These are phyloP conservation scores for Rubroshorea leprosula DNA, from an alignment of 345 rosid species.

Conservation along the genomic window DNA sequence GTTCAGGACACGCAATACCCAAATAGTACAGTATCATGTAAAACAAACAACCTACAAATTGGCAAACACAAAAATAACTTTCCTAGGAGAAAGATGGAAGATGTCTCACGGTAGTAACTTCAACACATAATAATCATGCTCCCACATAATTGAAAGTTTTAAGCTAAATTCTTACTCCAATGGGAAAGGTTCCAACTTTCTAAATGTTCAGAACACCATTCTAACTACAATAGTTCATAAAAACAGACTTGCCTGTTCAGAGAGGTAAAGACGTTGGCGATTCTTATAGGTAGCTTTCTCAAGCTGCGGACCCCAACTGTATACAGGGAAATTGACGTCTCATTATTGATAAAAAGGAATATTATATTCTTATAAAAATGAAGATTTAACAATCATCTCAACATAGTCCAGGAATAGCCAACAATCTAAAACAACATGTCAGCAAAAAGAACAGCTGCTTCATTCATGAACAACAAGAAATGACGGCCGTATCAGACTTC, in stretches of 20 bases:
- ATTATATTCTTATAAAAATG: background rate
- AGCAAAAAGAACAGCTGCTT: background rate
- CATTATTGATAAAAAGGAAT: background rate
- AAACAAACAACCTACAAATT: background rate
- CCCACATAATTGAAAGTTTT: background rate
- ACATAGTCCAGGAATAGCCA: background rate
- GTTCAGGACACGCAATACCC: background rate
- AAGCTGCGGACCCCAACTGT: conserved; percentile 91
- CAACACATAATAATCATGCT: background rate
- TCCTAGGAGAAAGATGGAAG: no score
- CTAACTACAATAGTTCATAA: background rate
- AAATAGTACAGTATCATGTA: background rate
- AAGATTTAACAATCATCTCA: background rate
- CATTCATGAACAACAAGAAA: background rate
- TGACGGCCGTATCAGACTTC: background rate
- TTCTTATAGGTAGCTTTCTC: conserved; percentile 77
- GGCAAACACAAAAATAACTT: background rate
- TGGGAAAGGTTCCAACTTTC: no score
- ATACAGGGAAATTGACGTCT: conserved; percentile 12
- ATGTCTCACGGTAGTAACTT: background rate
- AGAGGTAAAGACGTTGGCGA: conserved; percentile 82
- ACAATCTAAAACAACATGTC: conserved; percentile 4
- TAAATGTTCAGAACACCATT: no score
- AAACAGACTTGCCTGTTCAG: conserved; percentile 52
- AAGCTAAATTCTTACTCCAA: background rate